Conservation (phyloP, 2,329 filamentous ascomycete genomes). For the Aaosphaeria arxii region DNA sequence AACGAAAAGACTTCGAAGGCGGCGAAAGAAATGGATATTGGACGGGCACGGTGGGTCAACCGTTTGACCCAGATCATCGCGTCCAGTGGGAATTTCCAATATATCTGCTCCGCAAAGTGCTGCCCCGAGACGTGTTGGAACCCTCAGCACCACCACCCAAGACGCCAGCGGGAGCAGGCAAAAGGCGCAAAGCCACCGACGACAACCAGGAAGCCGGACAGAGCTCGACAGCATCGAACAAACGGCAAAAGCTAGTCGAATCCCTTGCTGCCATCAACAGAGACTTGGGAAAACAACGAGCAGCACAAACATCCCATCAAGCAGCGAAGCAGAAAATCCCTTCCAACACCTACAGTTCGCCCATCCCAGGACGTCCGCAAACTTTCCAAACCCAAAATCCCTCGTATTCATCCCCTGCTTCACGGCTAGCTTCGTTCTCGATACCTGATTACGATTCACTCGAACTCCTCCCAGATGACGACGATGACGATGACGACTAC, state of each 20-base stretch:
- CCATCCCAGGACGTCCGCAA: too few species aligned
- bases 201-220: not conserved
- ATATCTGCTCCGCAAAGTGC: constrained; percentile 27
- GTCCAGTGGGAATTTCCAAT: constrained; percentile 37
- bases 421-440: too few species aligned
- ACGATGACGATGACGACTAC: too few species aligned
- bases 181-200: not conserved
- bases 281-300: too few species aligned
- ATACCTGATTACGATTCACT: too few species aligned
- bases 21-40: constrained; percentile 22
- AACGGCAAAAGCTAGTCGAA: not conserved
- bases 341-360: too few species aligned
- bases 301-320: too few species aligned
- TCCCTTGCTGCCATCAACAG: too few species aligned
- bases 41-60: constrained; percentile 11
- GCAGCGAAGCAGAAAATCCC: too few species aligned
- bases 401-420: too few species aligned
- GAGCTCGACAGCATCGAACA: not conserved
- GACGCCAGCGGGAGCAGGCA: constrained; percentile 1
- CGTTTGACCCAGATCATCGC: constrained; percentile 29
- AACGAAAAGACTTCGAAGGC: constrained; percentile 24
- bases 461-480: too few species aligned
- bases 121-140: constrained; percentile 22
- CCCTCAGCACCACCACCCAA: constrained; percentile 11
- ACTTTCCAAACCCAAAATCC: too few species aligned